These are phyloP conservation scores for Plasmodium gonderi DNA, from an alignment of 169 alveolate genomes.

Conservation along the genomic window DNA sequence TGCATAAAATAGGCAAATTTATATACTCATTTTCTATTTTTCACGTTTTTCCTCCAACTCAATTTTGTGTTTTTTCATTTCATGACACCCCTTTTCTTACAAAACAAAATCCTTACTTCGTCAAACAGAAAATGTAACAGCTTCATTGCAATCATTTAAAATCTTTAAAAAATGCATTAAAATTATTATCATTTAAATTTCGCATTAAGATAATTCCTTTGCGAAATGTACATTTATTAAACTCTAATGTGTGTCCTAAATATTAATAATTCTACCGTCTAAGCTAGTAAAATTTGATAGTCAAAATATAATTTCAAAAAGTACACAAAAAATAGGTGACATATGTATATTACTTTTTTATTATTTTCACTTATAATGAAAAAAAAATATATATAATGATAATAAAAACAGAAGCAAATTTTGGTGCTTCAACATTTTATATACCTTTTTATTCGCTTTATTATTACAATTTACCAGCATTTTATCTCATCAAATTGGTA, in stretches of 20 bases:
- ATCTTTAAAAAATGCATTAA: too few species aligned
- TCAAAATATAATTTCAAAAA: not conserved
- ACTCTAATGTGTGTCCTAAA: not conserved
- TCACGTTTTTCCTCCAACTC: not conserved
- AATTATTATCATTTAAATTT: not conserved
- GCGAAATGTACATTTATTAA: not conserved
- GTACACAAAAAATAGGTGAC: not conserved
- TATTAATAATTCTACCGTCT: not conserved
- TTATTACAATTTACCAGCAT: not conserved
- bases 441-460: not conserved
- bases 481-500: not conserved
- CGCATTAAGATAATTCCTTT: not conserved
- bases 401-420: too few species aligned
- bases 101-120: too few species aligned
- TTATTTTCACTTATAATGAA: too few species aligned
- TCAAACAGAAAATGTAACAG: not conserved
- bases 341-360: too few species aligned
- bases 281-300: not conserved
- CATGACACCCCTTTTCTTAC: not conserved
- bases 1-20: not conserved
- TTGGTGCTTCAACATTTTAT: not conserved
- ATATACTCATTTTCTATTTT: not conserved
- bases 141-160: not conserved
- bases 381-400: not conserved
- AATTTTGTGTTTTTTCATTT: not conserved